These are phyloP conservation scores for Vachellia collinsii DNA, from an alignment of 306 rosid species.

Conservation along the genomic window DNA sequence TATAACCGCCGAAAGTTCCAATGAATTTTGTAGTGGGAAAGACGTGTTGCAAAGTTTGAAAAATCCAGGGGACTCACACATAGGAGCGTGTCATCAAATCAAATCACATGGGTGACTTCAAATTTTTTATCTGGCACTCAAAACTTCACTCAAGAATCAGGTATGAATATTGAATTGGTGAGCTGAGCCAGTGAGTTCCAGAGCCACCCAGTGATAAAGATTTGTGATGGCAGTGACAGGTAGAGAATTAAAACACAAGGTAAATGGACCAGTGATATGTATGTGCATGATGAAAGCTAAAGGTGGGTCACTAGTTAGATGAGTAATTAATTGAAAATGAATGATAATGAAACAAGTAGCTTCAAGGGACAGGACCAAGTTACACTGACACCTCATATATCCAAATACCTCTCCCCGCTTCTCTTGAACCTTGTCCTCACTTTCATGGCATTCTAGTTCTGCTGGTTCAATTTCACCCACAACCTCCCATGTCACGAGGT, in stretches of 20 bases:
- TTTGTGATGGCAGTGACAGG: conserved; percentile 1
- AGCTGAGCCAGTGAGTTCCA: background rate
- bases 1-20: conserved; percentile 6
- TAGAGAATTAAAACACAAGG: conserved; percentile 1
- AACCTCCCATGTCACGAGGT: conserved; percentile 11
- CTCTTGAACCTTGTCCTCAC: conserved; percentile 12
- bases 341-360: conserved; percentile 28
- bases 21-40: background rate
- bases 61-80: background rate
- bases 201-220: background rate
- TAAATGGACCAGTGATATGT: conserved; percentile 7
- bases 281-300: conserved; percentile 21
- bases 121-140: background rate
- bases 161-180: background rate
- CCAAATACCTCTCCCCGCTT: background rate
- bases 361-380: background rate
- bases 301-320: conserved; percentile 35
- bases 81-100: background rate
- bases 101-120: background rate
- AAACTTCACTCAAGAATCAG: background rate
- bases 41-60: background rate
- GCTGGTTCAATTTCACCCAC: conserved; percentile 17
- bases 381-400: background rate
- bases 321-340: conserved; percentile 36
- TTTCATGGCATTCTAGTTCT: conserved; percentile 15